Conservation (phyloP, 164 flowering plant species). For the Protea cynaroides region DNA sequence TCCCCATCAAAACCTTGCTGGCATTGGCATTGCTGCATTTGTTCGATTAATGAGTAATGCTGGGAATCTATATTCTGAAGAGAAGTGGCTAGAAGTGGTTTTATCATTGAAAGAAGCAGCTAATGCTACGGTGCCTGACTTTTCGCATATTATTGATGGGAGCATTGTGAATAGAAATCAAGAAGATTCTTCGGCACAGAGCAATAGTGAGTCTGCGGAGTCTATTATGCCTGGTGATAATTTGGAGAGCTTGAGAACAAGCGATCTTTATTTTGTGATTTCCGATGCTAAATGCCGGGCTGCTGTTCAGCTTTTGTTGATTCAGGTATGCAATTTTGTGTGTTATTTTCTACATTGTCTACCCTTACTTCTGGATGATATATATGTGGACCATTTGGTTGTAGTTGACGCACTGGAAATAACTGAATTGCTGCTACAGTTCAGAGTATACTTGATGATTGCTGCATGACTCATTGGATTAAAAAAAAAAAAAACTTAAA, state of each 20-base stretch:
- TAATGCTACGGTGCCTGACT: conserved; percentile 82
- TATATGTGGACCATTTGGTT: not conserved
- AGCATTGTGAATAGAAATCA: conserved; percentile 20
- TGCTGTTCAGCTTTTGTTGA: conserved; percentile 85
- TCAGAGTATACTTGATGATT: too few relatives aligned
- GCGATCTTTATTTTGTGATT: conserved; percentile 47
- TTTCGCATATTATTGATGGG: conserved; percentile 41
- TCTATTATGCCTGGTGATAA: conserved; percentile 41
- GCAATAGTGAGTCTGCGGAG: conserved; percentile 32
- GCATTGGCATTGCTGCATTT: conserved; percentile 96
- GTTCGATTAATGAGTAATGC: conserved; percentile 94
- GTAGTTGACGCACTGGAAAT: too few relatives aligned
- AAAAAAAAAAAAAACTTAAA: not conserved
- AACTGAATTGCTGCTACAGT: too few relatives aligned
- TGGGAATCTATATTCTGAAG: conserved; percentile 84
- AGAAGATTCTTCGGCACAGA: conserved; percentile 28
- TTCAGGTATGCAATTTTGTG: conserved; percentile 51
- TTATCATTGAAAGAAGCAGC: conserved; percentile 78
- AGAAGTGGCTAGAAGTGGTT: conserved; percentile 93
- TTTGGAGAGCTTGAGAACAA: conserved; percentile 40
- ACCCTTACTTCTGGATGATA: not conserved
- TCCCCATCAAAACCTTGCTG: conserved; percentile 98
- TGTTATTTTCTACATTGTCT: not conserved
- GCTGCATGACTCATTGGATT: not conserved
- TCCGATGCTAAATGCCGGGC: conserved; percentile 88